phyloP scores from a whole-genome alignment of 1,139 yeast genomes.

The Sugiyamaella neomexicana region DNA sequence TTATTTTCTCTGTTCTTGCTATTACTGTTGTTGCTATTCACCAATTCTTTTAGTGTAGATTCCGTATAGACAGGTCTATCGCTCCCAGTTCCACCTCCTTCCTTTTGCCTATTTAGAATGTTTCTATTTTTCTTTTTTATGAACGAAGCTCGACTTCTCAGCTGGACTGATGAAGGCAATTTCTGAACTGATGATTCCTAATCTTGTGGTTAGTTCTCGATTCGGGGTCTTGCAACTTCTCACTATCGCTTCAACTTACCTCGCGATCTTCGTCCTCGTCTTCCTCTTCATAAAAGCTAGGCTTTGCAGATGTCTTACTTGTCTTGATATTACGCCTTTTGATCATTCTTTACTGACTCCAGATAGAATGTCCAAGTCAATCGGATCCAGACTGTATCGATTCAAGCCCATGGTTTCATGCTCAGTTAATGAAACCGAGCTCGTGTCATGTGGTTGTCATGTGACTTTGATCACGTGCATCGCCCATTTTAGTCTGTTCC shows the following conservation, averaged over 20 bases:
- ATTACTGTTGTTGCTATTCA: background rate
- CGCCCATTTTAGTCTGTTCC: background rate
- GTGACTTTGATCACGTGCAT: background rate
- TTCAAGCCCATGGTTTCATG: background rate
- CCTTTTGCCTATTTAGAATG: background rate
- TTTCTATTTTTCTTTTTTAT: constrained; percentile 14
- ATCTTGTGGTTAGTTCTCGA: background rate
- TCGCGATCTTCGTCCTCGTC: constrained; percentile 10
- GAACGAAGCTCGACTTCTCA: constrained; percentile 8
- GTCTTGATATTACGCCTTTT: constrained; percentile 14
- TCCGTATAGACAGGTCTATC: constrained; percentile 7
- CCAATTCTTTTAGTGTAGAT: constrained; percentile 7
- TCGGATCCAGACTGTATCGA: background rate
- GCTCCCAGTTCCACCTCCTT: background rate
- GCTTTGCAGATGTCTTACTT: constrained; percentile 12
- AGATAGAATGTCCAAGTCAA: background rate
- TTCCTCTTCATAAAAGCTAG: constrained; percentile 14
- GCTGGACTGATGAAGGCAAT: constrained; percentile 9
- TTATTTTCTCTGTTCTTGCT: background rate
- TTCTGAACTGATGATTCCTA: background rate
- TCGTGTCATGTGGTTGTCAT: background rate
- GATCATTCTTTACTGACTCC: constrained; percentile 6
- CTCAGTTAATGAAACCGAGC: background rate
- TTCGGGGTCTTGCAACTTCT: background rate
- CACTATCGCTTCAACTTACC: background rate